Base-by-base conservation (phyloP, 225 moss, liverwort and hornwort species). In the Straminergon stramineum region DNA sequence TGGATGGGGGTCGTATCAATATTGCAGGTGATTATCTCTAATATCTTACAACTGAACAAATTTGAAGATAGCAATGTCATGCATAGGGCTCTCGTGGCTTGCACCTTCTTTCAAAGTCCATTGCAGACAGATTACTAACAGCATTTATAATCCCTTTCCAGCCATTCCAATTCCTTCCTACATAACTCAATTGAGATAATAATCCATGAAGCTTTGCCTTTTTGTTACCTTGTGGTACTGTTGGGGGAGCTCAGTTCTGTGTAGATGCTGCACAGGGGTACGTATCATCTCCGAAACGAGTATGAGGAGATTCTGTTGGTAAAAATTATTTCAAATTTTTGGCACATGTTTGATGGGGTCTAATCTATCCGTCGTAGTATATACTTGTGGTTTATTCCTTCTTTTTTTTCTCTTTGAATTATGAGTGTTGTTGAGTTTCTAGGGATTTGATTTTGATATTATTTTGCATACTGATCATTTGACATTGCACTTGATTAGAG, bases 251-350 rank as follows among this genome's bases (percentile, higher is more conserved):
- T 64, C 97, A 97, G 79, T 99, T 96, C 89, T 96, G 97, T 91
- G 91, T 96, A 73, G 98, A 98, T 90, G 94, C 95, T 66, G 95
- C 96, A 37, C 96, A 97, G 87, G 95, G 92, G 27, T 98, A 97
- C 82, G 95, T 97, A 48, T 91, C 97, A 74, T 90, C 93, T 84
- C 94, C 95, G 84, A 96, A 97, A 93, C 98, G 96, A 90, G 98
- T 97, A 91, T 92, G 91, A 69, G 24, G 24, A 63, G 31, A 32
- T 15, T 67, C 41, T 79, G 58, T 10, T 64, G 6, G 48, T 24
- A 32, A 22, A n/a, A 30, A 10, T 30, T 23, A 22, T 65, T 60
- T 86, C 39, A 70, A 63, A 80, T 30, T 73, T 55, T 88, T 79
- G 67, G 80, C 66, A 48, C 27, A 78, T 77, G 53, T 70, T 90